phyloP scores from a whole-genome alignment of 106 monocot genomes.

The Amphibolis antarctica region DNA sequence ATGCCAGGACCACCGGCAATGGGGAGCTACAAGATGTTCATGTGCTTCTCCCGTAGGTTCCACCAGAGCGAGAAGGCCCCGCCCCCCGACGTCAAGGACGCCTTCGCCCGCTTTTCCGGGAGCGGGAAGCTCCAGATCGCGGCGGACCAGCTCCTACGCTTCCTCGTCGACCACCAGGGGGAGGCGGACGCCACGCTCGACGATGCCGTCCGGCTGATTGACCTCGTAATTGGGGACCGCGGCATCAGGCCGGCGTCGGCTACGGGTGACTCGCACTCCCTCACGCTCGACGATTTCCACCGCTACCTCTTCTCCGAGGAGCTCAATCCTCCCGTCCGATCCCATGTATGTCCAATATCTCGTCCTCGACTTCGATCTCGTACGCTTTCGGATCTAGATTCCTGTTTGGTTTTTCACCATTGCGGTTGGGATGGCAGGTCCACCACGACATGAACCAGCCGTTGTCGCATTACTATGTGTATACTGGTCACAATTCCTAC shows the following conservation, averaged over 20 bases:
- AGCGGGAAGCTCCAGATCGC: too few species aligned
- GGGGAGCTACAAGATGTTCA: slow-evolving; percentile 57
- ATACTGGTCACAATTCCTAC: slow-evolving; percentile 53
- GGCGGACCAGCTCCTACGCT: slow-evolving; percentile 8
- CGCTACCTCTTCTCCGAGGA: slow-evolving; percentile 13
- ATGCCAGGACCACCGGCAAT: too few species aligned
- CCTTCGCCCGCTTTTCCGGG: slow-evolving; percentile 32
- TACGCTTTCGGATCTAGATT: too few species aligned
- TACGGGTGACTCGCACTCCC: too few species aligned
- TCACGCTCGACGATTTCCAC: slow-evolving; percentile 10
- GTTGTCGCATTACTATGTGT: slow-evolving; percentile 52
- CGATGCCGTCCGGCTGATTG: too few species aligned
- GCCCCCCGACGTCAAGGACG: slow-evolving; percentile 38
- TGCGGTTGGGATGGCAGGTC: slow-evolving; percentile 15
- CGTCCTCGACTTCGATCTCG: too few species aligned
- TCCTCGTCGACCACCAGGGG: slow-evolving; percentile 5
- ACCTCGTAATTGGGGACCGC: too few species aligned
- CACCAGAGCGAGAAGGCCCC: slow-evolving; percentile 41
- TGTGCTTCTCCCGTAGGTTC: slow-evolving; percentile 73
- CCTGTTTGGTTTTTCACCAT: too few species aligned
- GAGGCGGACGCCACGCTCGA: slow-evolving; percentile 2
- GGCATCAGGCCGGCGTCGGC: slow-evolving; percentile 5
- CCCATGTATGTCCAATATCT: background rate
- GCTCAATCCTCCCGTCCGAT: slow-evolving; percentile 14
- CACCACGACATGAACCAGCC: slow-evolving; percentile 51